Evolutionary conservation across 176 grass and related monocot species (phyloP), one percentile per base, ranked within the genome.

Genomic region (Rhipidocladum racemiflorum): DNA sequence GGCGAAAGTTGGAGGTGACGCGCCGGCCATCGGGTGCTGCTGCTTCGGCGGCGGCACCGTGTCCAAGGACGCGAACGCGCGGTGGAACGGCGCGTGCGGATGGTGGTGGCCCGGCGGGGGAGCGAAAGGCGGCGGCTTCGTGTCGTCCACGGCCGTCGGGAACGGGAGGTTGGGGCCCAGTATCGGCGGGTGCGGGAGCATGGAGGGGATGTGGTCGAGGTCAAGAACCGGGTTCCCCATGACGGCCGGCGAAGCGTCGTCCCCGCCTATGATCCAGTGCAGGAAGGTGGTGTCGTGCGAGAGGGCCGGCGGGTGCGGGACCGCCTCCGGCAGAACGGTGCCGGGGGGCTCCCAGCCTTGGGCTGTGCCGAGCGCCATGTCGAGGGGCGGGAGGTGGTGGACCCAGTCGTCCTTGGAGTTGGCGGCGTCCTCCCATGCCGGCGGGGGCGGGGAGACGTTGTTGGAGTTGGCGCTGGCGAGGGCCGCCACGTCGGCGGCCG

Each of bases 261-360:
- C 84, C 30, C 74, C 81, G 4, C 79, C 88, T 20, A 97, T 93
- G 82, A 97, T 88, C 94, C 94, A 97, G 51, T 51, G 78, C 70
- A 97, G 91, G 81, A 97, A 97, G 72, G 81, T 86, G 87, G 42
- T 90, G 56, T 93, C 94, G 10, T 91, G 94, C 25, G 28, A 55
- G 25, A 50, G 36, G 32, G 8, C 67, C 70, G n/a, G 73, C 64
- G 49, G 11, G 24, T 27, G 21, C 27, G 29, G 43, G 17, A 57
- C 71, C 39, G 27, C 67, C 35, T 7, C 78, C 3, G 61, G 38
- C 53, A 71, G 75, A 4, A 55, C 66, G 65, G 44, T 64, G n/a
- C 30, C 50, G 65, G 39, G 34, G 2, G 66, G 35, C 51, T 85
- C 75, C 29, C 83, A 79, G 18, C 10, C 6, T 10, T 78, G 27